Percentiles rank a stretch among this genome's conserved stretches.
Evolutionary conservation across 768 basidiomycete species (phyloP).

Genomic region (Termitomyces sp.): DNA sequence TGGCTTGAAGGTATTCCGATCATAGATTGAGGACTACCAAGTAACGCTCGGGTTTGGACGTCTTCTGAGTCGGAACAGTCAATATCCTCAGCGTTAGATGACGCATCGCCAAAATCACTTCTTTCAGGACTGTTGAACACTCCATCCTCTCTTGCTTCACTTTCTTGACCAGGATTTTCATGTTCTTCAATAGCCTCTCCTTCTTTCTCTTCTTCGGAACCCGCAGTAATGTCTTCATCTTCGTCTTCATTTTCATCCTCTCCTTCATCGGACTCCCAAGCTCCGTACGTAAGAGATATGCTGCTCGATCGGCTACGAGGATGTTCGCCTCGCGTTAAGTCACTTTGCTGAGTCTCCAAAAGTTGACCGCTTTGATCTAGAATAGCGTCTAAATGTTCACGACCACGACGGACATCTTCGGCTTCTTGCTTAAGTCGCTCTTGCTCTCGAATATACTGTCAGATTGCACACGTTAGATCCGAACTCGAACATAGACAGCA

Average conservation of each 20-base stretch:
- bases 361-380: conserved; percentile 85
- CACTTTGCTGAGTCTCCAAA: conserved; percentile 76
- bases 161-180: conserved; percentile 12
- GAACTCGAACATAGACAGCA: neutral
- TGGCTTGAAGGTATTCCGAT: conserved; percentile 1
- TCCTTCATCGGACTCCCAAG: conserved; percentile 31
- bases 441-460: conserved; percentile 69
- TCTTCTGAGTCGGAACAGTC: conserved; percentile 7
- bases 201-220: conserved; percentile 23
- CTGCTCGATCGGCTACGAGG: conserved; percentile 56
- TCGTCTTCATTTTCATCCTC: conserved; percentile 33
- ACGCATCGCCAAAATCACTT: neutral
- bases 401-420: conserved; percentile 75
- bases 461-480: neutral
- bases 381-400: conserved; percentile 85
- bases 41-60: conserved; percentile 13
- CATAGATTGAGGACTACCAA: conserved; percentile 1
- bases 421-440: conserved; percentile 56
- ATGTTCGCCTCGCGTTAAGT: conserved; percentile 48
- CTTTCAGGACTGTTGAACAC: neutral
- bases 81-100: neutral
- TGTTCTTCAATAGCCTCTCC: conserved; percentile 28
- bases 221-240: conserved; percentile 21
- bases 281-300: conserved; percentile 26
- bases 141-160: conserved; percentile 8